Evolutionary conservation across 139 green algal species (phyloP).

Genomic region (Pleodorina starrii): DNA sequence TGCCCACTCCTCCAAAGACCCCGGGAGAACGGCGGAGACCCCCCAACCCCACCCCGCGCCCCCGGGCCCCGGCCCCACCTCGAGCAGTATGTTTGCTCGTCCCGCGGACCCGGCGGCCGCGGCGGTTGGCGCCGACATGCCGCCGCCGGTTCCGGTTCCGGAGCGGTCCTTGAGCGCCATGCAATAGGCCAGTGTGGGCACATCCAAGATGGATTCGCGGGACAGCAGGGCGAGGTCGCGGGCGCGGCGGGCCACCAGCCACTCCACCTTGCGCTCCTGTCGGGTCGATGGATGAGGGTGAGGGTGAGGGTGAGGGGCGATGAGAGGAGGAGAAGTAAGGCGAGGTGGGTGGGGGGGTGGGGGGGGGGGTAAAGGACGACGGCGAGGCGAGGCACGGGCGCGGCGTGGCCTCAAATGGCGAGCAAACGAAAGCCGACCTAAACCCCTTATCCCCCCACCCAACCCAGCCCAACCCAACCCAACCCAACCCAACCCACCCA

Average conservation of each 20-base stretch:
- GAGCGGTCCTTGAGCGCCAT: conserved; percentile 44
- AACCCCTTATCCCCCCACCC: neutral
- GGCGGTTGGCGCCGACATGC: neutral
- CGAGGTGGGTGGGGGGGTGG: neutral
- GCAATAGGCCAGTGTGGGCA: conserved; percentile 46
- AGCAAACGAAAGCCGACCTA: neutral
- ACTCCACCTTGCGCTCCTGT: conserved; percentile 50
- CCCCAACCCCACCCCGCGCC: too few species aligned
- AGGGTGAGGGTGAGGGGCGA: neutral
- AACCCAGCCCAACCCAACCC: neutral
- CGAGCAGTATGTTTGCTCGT: conserved; percentile 29
- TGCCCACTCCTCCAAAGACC: too few species aligned
- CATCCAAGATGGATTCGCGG: conserved; percentile 36
- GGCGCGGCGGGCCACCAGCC: conserved; percentile 35
- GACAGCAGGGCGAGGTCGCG: conserved; percentile 42
- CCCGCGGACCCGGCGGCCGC: neutral
- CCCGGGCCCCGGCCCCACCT: too few species aligned
- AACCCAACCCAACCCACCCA: neutral
- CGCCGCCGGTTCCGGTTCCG: neutral
- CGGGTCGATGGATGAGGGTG: neutral
- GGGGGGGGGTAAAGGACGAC: neutral
- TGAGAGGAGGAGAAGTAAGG: neutral
- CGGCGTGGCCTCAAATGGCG: neutral
- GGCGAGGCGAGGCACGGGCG: neutral
- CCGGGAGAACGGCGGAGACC: too few species aligned